These are phyloP conservation scores for Aotearoamyces nothofagi DNA, from an alignment of 2,329 filamentous ascomycete species.

Conservation along the genomic window DNA sequence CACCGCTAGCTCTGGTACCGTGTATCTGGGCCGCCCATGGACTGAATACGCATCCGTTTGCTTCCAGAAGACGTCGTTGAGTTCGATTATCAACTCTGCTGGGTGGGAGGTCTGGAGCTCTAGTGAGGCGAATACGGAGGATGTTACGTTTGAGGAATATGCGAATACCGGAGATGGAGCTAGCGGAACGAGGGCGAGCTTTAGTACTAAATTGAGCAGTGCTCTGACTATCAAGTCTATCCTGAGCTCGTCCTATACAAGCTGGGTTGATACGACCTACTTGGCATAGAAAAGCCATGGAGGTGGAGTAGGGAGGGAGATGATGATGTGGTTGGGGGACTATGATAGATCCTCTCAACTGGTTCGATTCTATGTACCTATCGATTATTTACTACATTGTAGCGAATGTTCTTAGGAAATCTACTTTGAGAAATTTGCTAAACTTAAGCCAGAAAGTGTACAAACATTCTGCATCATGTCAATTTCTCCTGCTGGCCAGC, in stretches of 20 bases:
- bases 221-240: conserved; percentile 28
- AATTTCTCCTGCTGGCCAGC: no score
- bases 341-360: no score
- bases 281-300: conserved; percentile 13
- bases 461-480: no score
- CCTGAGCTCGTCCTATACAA: conserved; percentile 26
- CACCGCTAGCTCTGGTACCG: conserved; percentile 22
- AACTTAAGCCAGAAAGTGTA: no score
- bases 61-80: conserved; percentile 31
- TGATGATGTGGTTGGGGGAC: no score
- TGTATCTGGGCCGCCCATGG: conserved; percentile 38
- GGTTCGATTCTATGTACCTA: no score
- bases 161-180: conserved; percentile 35
- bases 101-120: conserved; percentile 35
- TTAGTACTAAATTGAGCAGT: conserved; percentile 24
- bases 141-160: conserved; percentile 36
- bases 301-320: neutral
- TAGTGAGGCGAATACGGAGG: conserved; percentile 24
- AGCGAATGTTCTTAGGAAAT: no score
- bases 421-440: no score
- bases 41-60: conserved; percentile 32
- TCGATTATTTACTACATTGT: no score
- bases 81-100: conserved; percentile 31
- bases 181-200: conserved; percentile 30
- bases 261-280: conserved; percentile 28